A percentile compares a stretch with the other conserved stretches of the same genome.
These are phyloP conservation scores for Sambucus nigra DNA, from an alignment of 129 eudicot genomes.

Conservation along the genomic window DNA sequence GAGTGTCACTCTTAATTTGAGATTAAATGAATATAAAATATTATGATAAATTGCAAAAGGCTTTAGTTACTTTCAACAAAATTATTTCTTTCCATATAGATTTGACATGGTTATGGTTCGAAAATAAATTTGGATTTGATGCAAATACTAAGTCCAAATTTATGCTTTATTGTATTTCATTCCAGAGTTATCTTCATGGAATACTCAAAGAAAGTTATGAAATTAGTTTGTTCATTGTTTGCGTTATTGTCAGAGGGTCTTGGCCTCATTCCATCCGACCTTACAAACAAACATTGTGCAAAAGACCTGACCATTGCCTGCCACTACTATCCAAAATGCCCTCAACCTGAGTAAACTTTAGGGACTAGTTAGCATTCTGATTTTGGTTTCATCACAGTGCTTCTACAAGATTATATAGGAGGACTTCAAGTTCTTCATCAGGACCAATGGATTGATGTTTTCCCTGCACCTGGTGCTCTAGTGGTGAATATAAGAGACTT, in stretches of 20 bases:
- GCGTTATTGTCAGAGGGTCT: constrained; percentile 49
- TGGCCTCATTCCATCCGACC: constrained; percentile 32
- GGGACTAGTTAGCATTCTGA: constrained; percentile 58
- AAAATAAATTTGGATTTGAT: no score
- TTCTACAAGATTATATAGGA: constrained; percentile 51
- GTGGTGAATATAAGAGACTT: constrained; percentile 59
- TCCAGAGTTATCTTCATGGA: constrained; percentile 34
- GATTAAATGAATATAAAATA: no score
- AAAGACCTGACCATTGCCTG: constrained; percentile 27
- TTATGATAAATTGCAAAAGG: no score
- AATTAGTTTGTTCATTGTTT: constrained; percentile 23
- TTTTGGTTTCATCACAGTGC: constrained; percentile 41
- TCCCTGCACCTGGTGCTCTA: constrained; percentile 46
- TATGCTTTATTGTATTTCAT: no score
- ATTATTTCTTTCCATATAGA: no score
- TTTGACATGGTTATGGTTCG: no score
- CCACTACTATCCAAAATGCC: constrained; percentile 67
- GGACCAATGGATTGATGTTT: constrained; percentile 53
- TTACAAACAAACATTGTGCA: constrained; percentile 32
- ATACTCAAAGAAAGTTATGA: constrained; percentile 29
- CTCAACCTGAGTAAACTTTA: constrained; percentile 55
- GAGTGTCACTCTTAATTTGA: no score
- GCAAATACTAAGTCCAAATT: no score
- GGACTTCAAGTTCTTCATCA: constrained; percentile 64
- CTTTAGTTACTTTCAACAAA: no score